Conservation (phyloP, 257 asterid species). For the Solanum corneliomulleri region DNA sequence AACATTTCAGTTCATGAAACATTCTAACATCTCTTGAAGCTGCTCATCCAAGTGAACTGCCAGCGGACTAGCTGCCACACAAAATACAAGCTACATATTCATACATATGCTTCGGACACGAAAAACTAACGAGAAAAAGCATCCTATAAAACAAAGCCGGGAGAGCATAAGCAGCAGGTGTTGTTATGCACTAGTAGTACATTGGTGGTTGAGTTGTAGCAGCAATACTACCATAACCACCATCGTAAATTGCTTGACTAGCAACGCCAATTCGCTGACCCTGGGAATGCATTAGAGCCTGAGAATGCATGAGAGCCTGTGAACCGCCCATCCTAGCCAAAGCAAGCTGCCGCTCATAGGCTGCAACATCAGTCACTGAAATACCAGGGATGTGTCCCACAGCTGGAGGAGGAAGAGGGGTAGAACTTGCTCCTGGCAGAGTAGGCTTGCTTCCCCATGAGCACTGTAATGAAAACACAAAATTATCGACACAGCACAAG, state of each 20-base stretch:
- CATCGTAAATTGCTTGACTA: slow-evolving; percentile 42
- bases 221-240: slow-evolving; percentile 29
- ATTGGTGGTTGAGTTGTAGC: slow-evolving; percentile 38
- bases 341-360: slow-evolving; percentile 56
- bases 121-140: neutral
- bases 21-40: neutral
- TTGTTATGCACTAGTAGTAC: slow-evolving; percentile 28
- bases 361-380: slow-evolving; percentile 45
- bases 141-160: neutral
- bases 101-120: neutral
- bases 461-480: slow-evolving; percentile 27
- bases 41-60: neutral
- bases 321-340: slow-evolving; percentile 51
- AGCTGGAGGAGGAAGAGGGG: slow-evolving; percentile 69
- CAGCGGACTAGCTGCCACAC: neutral
- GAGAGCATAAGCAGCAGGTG: neutral
- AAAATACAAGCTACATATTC: neutral
- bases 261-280: slow-evolving; percentile 51
- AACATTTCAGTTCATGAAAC: neutral
- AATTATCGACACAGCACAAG: neutral
- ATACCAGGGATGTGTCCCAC: slow-evolving; percentile 35
- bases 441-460: slow-evolving; percentile 93
- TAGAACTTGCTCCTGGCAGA: slow-evolving; percentile 56
- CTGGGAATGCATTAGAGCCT: slow-evolving; percentile 54
- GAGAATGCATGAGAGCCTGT: slow-evolving; percentile 47